Conservation (phyloP, 768 basidiomycete species). For the Tricholomella constricta region DNA sequence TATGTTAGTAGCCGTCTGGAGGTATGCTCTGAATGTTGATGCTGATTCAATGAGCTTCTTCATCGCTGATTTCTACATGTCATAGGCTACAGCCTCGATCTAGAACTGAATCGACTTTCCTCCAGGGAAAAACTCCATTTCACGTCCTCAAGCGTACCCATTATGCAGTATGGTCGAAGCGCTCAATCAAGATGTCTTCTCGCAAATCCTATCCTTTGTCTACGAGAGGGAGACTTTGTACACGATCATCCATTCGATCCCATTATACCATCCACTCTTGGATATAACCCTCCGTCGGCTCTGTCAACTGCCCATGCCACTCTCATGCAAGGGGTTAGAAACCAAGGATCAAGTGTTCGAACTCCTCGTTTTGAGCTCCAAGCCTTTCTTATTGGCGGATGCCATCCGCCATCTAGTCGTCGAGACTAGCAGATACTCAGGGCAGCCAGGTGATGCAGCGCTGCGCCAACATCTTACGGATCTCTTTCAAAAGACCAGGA, state of each 20-base stretch:
- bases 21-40: too few species aligned
- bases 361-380: neutral
- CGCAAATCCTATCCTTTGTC: conserved; percentile 13
- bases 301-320: conserved; percentile 16
- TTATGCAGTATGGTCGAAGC: neutral
- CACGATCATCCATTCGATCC: conserved; percentile 7
- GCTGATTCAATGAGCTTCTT: too few species aligned
- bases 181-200: conserved; percentile 17
- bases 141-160: too few species aligned
- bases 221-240: conserved; percentile 6
- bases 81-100: too few species aligned
- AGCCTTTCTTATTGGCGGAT: neutral
- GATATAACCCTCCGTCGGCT: conserved; percentile 2
- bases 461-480: conserved; percentile 1
- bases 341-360: neutral
- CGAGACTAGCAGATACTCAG: neutral
- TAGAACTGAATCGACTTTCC: too few species aligned
- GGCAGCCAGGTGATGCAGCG: neutral
- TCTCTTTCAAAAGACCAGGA: conserved; percentile 8
- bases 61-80: too few species aligned
- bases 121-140: too few species aligned
- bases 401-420: neutral
- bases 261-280: conserved; percentile 5
- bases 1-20: too few species aligned
- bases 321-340: conserved; percentile 5